Evolutionary conservation across 306 rosid species (phyloP), one percentile per base, ranked within the genome.

Genomic region (Gynostemma pentaphyllum): DNA sequence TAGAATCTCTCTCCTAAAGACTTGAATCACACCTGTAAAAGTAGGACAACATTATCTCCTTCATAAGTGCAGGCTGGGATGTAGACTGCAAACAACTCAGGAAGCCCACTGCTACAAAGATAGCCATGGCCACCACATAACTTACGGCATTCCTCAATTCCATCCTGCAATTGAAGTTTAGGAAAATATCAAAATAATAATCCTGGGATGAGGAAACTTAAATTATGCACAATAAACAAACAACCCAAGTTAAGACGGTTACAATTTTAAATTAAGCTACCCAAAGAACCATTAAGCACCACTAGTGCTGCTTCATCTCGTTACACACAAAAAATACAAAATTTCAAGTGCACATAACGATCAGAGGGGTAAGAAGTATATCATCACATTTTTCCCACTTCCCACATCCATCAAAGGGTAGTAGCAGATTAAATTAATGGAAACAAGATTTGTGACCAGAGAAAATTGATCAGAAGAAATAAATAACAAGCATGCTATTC

Each of bases 71-170:
- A 92, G 27, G 99, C 88, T 68, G 99, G 99, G 66, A 84, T 83
- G 66, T 86, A 88, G 73, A 88, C 96, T 41, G 99, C 95, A 84
- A 88, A 88, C 78, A 92, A 68, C 77, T 92, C 96, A 10, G 99
- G 99, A 48, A 92, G 95, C 57, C 99, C 99, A 78, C 96, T 86
- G 88, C 92, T 88, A 62, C 85, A 72, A 18, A 92, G 90, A 62
- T 92, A 92, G 74, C 99, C 99, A 16, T 92, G 99, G 69, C 99
- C 99, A 34, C 99, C 99, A 23, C 99, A 92, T 60, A 92, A 69
- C 70, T 88, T 92, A 49, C 95, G 87, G 68, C 99, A 92, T 73
- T 86, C 99, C 76, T 92, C 99, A 70, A 92, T 92, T 18, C 72
- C 99, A 74, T 88, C 96, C 99, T 92, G 71, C 52, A 76, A 76